Evolutionary conservation across 345 rosid genomes (phyloP).

Genomic region (Hevea brasiliensis): DNA sequence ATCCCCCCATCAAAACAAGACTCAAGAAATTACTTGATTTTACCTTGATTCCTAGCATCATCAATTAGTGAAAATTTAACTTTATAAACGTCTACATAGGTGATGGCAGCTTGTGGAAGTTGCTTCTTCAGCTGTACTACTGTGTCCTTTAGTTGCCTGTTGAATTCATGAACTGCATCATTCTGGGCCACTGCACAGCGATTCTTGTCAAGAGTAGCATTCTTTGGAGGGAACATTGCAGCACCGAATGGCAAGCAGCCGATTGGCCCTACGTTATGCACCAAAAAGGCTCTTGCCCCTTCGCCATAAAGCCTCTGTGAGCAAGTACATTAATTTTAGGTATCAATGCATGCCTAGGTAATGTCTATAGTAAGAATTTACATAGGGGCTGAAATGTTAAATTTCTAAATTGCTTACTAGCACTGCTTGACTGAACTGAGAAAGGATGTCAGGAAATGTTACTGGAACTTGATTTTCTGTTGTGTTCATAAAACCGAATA

Average conservation of each 20-base stretch:
- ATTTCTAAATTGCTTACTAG: conserved; percentile 6
- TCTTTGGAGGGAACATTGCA: conserved; percentile 22
- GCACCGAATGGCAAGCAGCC: conserved; percentile 53
- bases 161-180: conserved; percentile 47
- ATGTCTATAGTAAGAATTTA: too few relatives aligned
- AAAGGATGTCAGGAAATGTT: conserved; percentile 43
- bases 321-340: too few relatives aligned
- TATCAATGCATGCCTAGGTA: too few relatives aligned
- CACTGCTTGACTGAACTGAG: conserved; percentile 33
- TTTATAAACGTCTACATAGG: conserved; percentile 49
- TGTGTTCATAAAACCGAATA: conserved; percentile 26
- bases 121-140: conserved; percentile 34
- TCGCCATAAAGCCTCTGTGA: conserved; percentile 35
- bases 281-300: conserved; percentile 61
- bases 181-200: conserved; percentile 51
- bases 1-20: too few relatives aligned
- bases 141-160: conserved; percentile 34
- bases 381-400: too few relatives aligned
- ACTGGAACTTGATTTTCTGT: conserved; percentile 37
- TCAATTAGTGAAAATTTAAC: conserved; percentile 48
- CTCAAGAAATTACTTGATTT: too few relatives aligned
- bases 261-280: conserved; percentile 68
- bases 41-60: conserved; percentile 44
- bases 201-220: conserved; percentile 30
- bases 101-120: conserved; percentile 38